Conservation (phyloP, 2,329 filamentous ascomycete genomes). For the Xylariales sp. region DNA sequence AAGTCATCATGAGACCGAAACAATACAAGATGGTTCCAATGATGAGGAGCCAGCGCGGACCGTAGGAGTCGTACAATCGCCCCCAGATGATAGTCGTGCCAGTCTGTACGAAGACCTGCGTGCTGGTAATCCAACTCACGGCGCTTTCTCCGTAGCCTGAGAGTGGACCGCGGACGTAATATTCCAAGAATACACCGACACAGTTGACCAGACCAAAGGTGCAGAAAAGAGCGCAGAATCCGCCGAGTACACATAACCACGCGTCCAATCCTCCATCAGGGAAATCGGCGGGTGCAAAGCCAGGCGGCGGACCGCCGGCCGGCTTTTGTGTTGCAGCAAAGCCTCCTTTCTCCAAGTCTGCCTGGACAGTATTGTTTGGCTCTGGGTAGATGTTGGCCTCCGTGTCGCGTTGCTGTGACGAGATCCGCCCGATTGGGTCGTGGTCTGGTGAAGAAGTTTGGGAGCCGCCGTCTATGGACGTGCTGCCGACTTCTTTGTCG, state of each 20-base stretch:
- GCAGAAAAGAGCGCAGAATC: slow-evolving; percentile 34
- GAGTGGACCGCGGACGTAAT: slow-evolving; percentile 47
- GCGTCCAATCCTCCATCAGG: slow-evolving; percentile 55
- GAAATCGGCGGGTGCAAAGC: slow-evolving; percentile 36
- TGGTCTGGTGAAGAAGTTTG: not conserved
- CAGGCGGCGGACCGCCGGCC: slow-evolving; percentile 5
- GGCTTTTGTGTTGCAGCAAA: not conserved
- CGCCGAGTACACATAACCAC: slow-evolving; percentile 51
- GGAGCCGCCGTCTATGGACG: not conserved
- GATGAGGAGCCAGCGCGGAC: slow-evolving; percentile 50
- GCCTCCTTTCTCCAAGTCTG: slow-evolving; percentile 5
- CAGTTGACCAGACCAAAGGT: slow-evolving; percentile 36
- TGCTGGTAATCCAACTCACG: slow-evolving; percentile 53
- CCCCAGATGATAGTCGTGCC: slow-evolving; percentile 45
- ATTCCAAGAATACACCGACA: slow-evolving; percentile 51
- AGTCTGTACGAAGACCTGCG: slow-evolving; percentile 41
- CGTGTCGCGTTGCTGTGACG: slow-evolving; percentile 1
- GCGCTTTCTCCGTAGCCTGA: slow-evolving; percentile 41
- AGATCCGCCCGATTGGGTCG: not conserved
- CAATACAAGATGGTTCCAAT: slow-evolving; percentile 48
- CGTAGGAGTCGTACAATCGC: slow-evolving; percentile 55
- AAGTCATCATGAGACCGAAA: slow-evolving; percentile 58
- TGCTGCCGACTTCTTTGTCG: not conserved
- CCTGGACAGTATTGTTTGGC: slow-evolving; percentile 1
- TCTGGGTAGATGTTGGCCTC: slow-evolving; percentile 3